Conservation (phyloP, 257 asterid genomes). For the Handroanthus guayacan region DNA sequence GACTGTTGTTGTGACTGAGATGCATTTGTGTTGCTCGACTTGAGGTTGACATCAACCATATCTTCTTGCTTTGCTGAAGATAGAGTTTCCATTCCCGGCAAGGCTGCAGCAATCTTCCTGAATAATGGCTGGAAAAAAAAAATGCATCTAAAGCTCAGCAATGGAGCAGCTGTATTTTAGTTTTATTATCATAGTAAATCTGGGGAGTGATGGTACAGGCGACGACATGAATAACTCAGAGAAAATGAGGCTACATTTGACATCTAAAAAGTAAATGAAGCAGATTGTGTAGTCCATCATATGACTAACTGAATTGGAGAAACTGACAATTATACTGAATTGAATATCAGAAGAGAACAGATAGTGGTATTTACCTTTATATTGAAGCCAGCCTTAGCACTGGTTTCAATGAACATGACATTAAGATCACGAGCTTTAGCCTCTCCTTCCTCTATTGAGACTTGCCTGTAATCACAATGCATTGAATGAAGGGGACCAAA, state of each 20-base stretch:
- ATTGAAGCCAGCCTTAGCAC: conserved; percentile 72
- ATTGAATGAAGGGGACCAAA: background rate
- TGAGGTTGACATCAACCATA: conserved; percentile 82
- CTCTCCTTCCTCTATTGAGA: conserved; percentile 68
- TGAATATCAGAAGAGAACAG: background rate
- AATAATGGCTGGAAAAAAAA: conserved; percentile 60
- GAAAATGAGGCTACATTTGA: background rate
- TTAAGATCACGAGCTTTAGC: conserved; percentile 62
- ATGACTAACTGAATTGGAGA: background rate
- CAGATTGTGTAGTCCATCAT: background rate
- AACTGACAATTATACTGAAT: background rate
- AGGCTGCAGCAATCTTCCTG: conserved; percentile 84
- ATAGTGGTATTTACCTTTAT: conserved; percentile 49
- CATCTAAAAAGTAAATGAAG: background rate
- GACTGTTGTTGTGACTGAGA: conserved; percentile 72
- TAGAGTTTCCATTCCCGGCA: conserved; percentile 84
- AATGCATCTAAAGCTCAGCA: background rate
- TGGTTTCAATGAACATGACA: conserved; percentile 66
- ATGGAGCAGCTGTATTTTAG: background rate
- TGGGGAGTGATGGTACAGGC: background rate
- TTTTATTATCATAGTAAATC: background rate
- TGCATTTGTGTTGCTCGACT: conserved; percentile 64
- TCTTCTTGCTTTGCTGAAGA: conserved; percentile 80
- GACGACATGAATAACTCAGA: background rate
- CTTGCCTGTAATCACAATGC: conserved; percentile 52